Base-by-base conservation (phyloP, 352 stramenopile species). In the Phytopythium aichiense region DNA sequence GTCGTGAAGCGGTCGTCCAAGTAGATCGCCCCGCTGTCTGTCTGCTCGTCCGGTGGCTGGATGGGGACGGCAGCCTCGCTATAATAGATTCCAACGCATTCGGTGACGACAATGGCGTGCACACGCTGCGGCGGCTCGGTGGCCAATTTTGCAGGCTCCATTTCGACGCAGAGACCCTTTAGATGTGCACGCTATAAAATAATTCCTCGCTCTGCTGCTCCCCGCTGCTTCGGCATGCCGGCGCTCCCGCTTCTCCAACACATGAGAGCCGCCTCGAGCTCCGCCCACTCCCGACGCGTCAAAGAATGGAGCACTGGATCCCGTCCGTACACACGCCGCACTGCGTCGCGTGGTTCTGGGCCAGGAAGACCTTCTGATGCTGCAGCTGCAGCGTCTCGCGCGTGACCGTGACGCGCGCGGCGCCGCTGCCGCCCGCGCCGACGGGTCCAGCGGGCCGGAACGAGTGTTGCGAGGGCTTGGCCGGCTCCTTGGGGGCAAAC, bases 391-490 rank as follows among this genome's bases (percentile, higher is more conserved):
- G 74, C 28, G 77, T 92, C 66, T 94, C 87, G 37, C 82, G 79
- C 43, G 87, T 95, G 60, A 95, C 81, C 0, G 84, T 94, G 48
- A 89, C 71, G 22, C 72, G 68, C 23, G 63, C 56, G 12, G 61
- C 65, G n/a, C 73, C 76, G 61, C 56, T 64, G 12, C 68, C 67
- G 51, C 43, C 65, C 48, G 35, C 52, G 58, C 74, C 49, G 6
- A 69, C 57, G n/a, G 49, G 49, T 12, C 45, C 51, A 0, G 72
- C 62, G 22, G 63, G 40, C 20, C 84, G 79, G 38, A 94, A 95
- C 61, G 83, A 91, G 63, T 95, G 81, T 64, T 95, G 87, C 52
- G 87, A 95, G 12, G 87, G 87, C 64, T 94, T 95, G 46, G 87
- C 84, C 0, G 87, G 74, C 52, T 94, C 83, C 71, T 94, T 93